Percentiles rank a stretch among this genome's conserved stretches.
Evolutionary conservation across 2,329 filamentous ascomycete species (phyloP).

Genomic region (Blumeria graminis): DNA sequence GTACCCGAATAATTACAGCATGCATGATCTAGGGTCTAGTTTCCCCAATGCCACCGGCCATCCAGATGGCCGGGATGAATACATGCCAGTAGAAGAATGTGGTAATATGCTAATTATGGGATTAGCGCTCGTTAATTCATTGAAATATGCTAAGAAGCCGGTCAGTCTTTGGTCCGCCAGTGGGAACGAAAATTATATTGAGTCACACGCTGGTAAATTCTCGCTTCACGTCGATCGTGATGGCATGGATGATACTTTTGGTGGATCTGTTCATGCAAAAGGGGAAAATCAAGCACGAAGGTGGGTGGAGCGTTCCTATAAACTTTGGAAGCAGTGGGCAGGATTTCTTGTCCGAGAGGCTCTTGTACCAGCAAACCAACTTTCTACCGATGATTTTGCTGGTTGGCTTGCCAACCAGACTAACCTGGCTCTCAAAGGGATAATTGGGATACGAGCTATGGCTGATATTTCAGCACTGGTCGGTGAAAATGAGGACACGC

Average conservation of each 20-base stretch:
- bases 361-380: slow-evolving; percentile 38
- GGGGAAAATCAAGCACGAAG: slow-evolving; percentile 31
- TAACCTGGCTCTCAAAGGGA: slow-evolving; percentile 53
- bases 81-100: slow-evolving; percentile 43
- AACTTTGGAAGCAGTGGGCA: slow-evolving; percentile 45
- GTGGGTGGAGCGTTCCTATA: slow-evolving; percentile 38
- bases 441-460: slow-evolving; percentile 59
- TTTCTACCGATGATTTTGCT: slow-evolving; percentile 48
- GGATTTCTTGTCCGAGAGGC: slow-evolving; percentile 40
- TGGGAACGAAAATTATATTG: slow-evolving; percentile 12
- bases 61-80: slow-evolving; percentile 34
- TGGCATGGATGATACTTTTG: slow-evolving; percentile 37
- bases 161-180: slow-evolving; percentile 32
- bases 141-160: slow-evolving; percentile 34
- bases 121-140: slow-evolving; percentile 49
- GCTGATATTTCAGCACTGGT: slow-evolving; percentile 35
- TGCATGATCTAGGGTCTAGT: slow-evolving; percentile 50
- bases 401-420: slow-evolving; percentile 45
- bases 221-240: slow-evolving; percentile 21
- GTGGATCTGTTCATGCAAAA: slow-evolving; percentile 22
- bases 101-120: slow-evolving; percentile 50
- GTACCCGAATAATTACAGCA: slow-evolving; percentile 61
- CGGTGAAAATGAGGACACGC: slow-evolving; percentile 29
- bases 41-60: slow-evolving; percentile 62
- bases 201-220: slow-evolving; percentile 10